Percentiles rank a stretch among this genome's conserved stretches.
Conservation (phyloP, 1,139 yeast genomes). For the Taiozyma sp. region DNA sequence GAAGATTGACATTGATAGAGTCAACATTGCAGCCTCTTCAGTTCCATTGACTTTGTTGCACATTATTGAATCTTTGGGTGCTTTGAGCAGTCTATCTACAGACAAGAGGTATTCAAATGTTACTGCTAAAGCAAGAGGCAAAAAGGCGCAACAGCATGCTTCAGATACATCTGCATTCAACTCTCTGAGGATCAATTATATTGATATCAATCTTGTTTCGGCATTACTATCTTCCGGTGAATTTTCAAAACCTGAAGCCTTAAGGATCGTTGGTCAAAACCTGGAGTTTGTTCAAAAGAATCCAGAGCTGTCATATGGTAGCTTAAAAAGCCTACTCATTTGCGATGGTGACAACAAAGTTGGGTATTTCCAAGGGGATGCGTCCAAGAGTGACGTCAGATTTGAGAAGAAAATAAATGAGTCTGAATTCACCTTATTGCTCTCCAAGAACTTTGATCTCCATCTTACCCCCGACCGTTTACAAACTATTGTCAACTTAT, state of each 20-base stretch:
- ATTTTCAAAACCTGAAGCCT: constrained; percentile 32
- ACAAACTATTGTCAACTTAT: constrained; percentile 11
- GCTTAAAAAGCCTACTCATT: constrained; percentile 23
- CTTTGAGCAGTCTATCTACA: constrained; percentile 22
- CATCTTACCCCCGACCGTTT: constrained; percentile 27
- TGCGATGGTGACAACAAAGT: constrained; percentile 17
- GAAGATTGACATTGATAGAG: constrained; percentile 39
- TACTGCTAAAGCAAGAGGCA: constrained; percentile 11
- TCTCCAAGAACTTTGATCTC: constrained; percentile 39
- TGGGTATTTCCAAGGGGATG: constrained; percentile 20
- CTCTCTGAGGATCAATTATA: constrained; percentile 15
- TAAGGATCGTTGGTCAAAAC: constrained; percentile 30
- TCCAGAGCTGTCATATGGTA: constrained; percentile 42
- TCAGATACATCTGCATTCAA: constrained; percentile 3
- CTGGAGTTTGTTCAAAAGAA: constrained; percentile 41
- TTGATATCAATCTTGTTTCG: constrained; percentile 41
- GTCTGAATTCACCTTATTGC: constrained; percentile 38
- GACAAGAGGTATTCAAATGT: constrained; percentile 29
- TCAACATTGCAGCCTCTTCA: constrained; percentile 40
- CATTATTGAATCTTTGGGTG: constrained; percentile 23
- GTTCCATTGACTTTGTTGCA: constrained; percentile 28
- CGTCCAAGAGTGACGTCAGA: constrained; percentile 42
- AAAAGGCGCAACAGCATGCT: not conserved
- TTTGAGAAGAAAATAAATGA: constrained; percentile 42
- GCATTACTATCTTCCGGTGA: constrained; percentile 37